These are phyloP conservation scores for Rubia balearica DNA, from an alignment of 305 asterid species.

Conservation along the genomic window DNA sequence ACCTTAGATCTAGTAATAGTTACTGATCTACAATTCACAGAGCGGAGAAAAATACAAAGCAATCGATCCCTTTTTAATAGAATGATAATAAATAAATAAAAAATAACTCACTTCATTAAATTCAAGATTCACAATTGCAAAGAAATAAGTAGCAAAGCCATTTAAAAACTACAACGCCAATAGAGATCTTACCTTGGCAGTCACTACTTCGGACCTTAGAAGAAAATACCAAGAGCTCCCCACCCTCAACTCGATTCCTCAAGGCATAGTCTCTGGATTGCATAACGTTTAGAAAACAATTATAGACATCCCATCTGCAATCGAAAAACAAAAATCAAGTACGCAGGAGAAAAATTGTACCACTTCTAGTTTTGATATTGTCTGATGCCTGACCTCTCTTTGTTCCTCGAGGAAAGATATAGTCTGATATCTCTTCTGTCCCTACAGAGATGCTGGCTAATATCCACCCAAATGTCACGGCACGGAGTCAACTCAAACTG, in stretches of 20 bases:
- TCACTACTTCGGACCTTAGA: constrained; percentile 39
- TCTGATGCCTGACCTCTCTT: constrained; percentile 33
- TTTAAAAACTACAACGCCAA: too few relatives aligned
- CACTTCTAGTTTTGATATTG: neutral
- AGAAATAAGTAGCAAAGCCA: too few relatives aligned
- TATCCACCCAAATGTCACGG: constrained; percentile 25
- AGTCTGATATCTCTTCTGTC: constrained; percentile 43
- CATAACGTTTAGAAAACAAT: constrained; percentile 31
- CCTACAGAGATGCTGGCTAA: constrained; percentile 31
- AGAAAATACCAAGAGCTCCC: constrained; percentile 46
- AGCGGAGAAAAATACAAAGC: too few relatives aligned
- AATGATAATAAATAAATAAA: too few relatives aligned
- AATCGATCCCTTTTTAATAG: too few relatives aligned
- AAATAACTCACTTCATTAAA: too few relatives aligned
- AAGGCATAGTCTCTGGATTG: constrained; percentile 27
- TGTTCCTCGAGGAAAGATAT: constrained; percentile 45
- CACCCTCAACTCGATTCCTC: constrained; percentile 37
- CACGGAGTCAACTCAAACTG: constrained; percentile 36
- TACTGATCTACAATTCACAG: too few relatives aligned
- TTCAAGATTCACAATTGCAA: too few relatives aligned
- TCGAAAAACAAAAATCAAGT: neutral
- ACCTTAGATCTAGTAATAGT: too few relatives aligned
- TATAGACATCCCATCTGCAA: constrained; percentile 32
- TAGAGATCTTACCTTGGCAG: constrained; percentile 39
- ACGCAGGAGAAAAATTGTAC: neutral